phyloP scores from a whole-genome alignment of 192 early-diverging fungal species.

The Coemansia sp. region DNA sequence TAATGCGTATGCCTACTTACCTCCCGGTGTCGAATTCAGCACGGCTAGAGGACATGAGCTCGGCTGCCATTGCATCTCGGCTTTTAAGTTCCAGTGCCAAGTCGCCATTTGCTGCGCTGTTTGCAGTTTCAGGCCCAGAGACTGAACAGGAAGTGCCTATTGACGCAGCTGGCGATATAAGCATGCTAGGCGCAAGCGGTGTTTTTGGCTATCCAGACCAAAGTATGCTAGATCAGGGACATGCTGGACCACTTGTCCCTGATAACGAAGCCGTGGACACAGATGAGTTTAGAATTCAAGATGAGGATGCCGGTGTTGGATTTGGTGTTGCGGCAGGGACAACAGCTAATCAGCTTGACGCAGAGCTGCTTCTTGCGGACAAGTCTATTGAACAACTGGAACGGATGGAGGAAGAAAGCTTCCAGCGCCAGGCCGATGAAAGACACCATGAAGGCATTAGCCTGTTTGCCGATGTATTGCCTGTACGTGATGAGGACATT shows the following conservation, averaged over 20 bases:
- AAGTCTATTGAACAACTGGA: conserved; percentile 54
- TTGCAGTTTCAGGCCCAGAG: conserved; percentile 17
- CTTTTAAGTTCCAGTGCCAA: conserved; percentile 18
- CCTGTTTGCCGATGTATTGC: conserved; percentile 34
- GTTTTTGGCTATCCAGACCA: conserved; percentile 9
- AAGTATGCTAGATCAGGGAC: not conserved
- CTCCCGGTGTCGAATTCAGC: conserved; percentile 28
- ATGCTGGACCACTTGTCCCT: conserved; percentile 20
- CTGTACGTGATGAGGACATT: conserved; percentile 32
- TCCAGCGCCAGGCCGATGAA: conserved; percentile 39
- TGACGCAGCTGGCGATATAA: not conserved
- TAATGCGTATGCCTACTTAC: conserved; percentile 47
- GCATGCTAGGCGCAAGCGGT: conserved; percentile 11
- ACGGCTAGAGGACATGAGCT: conserved; percentile 42
- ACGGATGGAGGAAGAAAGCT: conserved; percentile 52
- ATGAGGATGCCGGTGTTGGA: conserved; percentile 42
- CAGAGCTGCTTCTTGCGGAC: conserved; percentile 37
- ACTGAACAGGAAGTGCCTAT: conserved; percentile 30
- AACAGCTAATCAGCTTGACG: conserved; percentile 27
- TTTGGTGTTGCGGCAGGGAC: conserved; percentile 19
- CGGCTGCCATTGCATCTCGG: conserved; percentile 40
- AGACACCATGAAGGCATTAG: conserved; percentile 30
- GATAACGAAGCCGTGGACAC: conserved; percentile 20
- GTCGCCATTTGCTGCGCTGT: conserved; percentile 37
- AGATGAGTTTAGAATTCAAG: conserved; percentile 35